Evolutionary conservation across 345 rosid genomes (phyloP), one percentile per base, ranked within the genome.

Genomic region (Populus deltoides): DNA sequence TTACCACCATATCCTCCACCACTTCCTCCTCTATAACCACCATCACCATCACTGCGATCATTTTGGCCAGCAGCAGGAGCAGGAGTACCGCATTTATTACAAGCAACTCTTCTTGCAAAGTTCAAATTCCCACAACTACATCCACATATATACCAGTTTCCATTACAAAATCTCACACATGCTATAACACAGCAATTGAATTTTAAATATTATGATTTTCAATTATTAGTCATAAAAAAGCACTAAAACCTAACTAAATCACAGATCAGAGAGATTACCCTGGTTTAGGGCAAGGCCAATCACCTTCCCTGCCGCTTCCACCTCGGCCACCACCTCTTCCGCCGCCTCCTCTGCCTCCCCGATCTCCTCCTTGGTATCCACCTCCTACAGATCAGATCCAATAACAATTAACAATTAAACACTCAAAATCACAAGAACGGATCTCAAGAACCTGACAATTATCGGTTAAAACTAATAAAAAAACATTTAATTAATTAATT

Each of bases 101-200:
- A 96, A 78, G 94, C 99, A 73, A 84, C 83, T 84, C 97, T 90
- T 84, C 97, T 92, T 29, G 97, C 97, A 82, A 97, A 96, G 86
- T 96, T 96, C 88, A 88, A 85, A 88, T 97, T 97, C 82, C 96
- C 99, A 87, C 98, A 94, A 80, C 99, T 97, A 87, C 84, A 90
- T 33, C 80, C 75, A 86, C 78, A 89, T 72, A 80, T 8, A 45
- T 49, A 79, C 80, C 80, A 81, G 70, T 84, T 67, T 78, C 77
- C 78, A 80, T 75, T n/a, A 53, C 81, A 81, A 68, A 71, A 35
- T 45, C 71, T 57, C 66, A 74, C 35, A 55, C 59, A 18, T 71
- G 49, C 38, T 25, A 68, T 35, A 55, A 22, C 20, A 22, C 5
- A 24, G n/a, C 15, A 59, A 10, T 4, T 59, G 29, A 33, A 35